phyloP scores from a whole-genome alignment of 352 stramenopile genomes.

The Blastocystis sp. region DNA sequence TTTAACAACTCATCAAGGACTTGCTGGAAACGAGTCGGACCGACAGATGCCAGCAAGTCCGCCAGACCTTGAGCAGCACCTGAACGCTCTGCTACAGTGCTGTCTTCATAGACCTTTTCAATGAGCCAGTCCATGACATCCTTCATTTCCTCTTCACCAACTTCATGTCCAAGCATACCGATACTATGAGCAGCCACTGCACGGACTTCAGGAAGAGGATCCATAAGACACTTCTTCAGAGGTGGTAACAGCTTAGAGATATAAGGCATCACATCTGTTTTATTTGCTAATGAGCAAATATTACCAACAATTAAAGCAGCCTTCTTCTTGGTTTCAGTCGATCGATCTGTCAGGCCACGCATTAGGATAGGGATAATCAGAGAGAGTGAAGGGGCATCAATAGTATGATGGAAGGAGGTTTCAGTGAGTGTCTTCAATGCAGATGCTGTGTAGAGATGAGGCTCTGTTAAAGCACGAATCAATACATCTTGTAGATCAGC shows the following conservation, averaged over 20 bases:
- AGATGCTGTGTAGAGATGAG: constrained; percentile 81
- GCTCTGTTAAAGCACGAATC: constrained; percentile 91
- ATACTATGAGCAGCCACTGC: constrained; percentile 89
- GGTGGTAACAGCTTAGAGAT: constrained; percentile 91
- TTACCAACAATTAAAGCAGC: constrained; percentile 96
- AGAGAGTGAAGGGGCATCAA: constrained; percentile 96
- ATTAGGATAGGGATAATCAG: constrained; percentile 98
- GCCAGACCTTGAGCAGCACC: constrained; percentile 95
- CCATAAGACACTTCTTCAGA: constrained; percentile 83
- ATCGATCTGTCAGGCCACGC: constrained; percentile 91
- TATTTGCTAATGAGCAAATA: constrained; percentile 96
- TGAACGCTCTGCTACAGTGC: constrained; percentile 90
- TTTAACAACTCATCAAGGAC: constrained; percentile 80
- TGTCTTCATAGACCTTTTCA: constrained; percentile 88
- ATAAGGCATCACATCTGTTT: constrained; percentile 94
- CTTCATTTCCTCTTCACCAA: constrained; percentile 89
- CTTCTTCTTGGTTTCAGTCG: constrained; percentile 95
- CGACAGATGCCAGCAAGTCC: constrained; percentile 86
- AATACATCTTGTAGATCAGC: constrained; percentile 86
- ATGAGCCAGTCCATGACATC: constrained; percentile 94
- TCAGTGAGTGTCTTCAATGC: constrained; percentile 93
- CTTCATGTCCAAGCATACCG: constrained; percentile 87
- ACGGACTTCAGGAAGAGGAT: constrained; percentile 89
- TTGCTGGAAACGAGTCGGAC: constrained; percentile 77
- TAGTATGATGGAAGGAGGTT: constrained; percentile 97